Evolutionary conservation across 1,284 basidiomycete species (phyloP).

Genomic region (Sanghuangporus baumii): DNA sequence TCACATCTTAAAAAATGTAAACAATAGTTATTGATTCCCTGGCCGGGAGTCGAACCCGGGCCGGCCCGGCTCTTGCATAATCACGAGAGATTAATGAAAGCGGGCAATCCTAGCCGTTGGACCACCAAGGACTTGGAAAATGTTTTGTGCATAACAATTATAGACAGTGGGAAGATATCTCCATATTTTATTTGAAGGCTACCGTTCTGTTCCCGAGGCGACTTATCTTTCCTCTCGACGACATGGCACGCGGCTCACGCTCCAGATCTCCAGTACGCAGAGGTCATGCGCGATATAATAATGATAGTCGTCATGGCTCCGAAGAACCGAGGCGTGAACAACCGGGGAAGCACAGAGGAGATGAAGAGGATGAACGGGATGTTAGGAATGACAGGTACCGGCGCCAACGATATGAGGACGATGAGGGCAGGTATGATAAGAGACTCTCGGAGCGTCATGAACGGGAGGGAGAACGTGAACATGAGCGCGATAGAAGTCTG

Average conservation of each 20-base stretch:
- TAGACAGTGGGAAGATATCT: too few relatives aligned
- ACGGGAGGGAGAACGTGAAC: background rate
- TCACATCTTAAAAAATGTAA: background rate
- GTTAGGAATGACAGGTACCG: conserved; percentile 2
- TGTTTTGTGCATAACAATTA: background rate
- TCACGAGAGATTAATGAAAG: background rate
- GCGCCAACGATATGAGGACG: background rate
- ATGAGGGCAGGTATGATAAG: background rate
- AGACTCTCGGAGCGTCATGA: conserved; percentile 13
- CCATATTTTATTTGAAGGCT: background rate
- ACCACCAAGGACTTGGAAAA: conserved; percentile 13
- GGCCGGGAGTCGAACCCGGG: conserved; percentile 26
- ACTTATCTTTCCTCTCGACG: background rate
- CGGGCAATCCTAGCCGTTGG: conserved; percentile 19
- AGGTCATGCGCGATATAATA: background rate
- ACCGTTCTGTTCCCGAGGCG: background rate
- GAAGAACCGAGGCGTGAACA: background rate
- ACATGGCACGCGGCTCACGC: conserved; percentile 4
- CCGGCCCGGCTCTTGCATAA: background rate
- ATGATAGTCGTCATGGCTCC: background rate
- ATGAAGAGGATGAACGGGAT: background rate
- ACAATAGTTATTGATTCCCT: conserved; percentile 13
- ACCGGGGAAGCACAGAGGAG: background rate
- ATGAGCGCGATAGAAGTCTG: conserved; percentile 10
- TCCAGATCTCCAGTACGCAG: conserved; percentile 1